Percentiles rank a stretch among this genome's conserved stretches.
phyloP scores from a whole-genome alignment of 192 early-diverging fungal species.

The Phlyctochytrium arcticum region DNA sequence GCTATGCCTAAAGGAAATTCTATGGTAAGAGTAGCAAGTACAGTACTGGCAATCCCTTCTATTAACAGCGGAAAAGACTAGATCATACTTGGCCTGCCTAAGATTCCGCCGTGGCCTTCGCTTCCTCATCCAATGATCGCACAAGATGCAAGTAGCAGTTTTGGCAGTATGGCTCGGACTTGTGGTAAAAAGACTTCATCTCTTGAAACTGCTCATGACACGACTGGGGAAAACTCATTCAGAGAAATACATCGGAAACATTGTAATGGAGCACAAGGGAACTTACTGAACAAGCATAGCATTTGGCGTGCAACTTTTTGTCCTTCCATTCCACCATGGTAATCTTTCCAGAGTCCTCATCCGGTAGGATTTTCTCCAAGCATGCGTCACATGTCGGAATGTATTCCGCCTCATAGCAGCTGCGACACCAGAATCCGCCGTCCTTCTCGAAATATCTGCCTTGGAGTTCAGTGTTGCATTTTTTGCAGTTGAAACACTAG shows the following conservation, averaged over 20 bases:
- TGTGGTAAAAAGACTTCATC: conserved; percentile 21
- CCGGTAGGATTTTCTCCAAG: conserved; percentile 8
- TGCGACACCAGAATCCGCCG: background rate
- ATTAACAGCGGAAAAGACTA: too few species aligned
- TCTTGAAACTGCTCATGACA: conserved; percentile 16
- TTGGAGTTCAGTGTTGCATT: conserved; percentile 16
- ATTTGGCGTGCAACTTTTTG: conserved; percentile 16
- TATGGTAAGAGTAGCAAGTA: too few species aligned
- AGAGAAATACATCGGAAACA: background rate
- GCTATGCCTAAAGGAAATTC: too few species aligned
- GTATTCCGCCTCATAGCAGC: conserved; percentile 14
- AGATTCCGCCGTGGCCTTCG: too few species aligned
- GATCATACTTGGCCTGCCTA: too few species aligned
- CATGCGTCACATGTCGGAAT: conserved; percentile 13
- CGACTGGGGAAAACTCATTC: background rate
- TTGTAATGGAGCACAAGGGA: background rate
- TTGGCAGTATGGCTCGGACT: conserved; percentile 18
- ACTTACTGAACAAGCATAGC: conserved; percentile 22
- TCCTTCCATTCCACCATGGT: conserved; percentile 21
- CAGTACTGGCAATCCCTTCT: too few species aligned
- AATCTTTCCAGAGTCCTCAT: conserved; percentile 3
- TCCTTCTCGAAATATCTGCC: conserved; percentile 26
- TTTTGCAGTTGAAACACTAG: conserved; percentile 22
- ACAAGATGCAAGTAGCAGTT: conserved; percentile 17
- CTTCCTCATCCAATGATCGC: conserved; percentile 2